Base-by-base conservation (phyloP, 176 grass and related monocot species). In the Cenchrus americanus region DNA sequence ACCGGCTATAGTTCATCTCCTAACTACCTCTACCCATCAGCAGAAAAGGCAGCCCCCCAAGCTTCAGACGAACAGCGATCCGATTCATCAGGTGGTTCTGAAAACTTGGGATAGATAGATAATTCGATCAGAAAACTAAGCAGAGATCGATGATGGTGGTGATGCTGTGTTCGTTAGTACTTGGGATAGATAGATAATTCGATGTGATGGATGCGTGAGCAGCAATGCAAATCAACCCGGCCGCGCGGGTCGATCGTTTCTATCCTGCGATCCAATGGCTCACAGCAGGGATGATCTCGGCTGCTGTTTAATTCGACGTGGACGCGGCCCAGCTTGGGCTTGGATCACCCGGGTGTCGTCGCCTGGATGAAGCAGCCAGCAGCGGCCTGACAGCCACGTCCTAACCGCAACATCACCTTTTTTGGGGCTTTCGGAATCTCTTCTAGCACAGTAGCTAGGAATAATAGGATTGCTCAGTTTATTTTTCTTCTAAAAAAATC, bases 281-380 rank as follows among this genome's bases (percentile, higher is more conserved):
- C 34, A 37, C 34, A 7, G 46, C 34, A 7, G 46, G 21, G 63
- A 79, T 80, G 27, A 30, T 30, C 27, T 30, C 27, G 27, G 55
- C 63, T 68, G 78, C 23, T 68, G 78, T 53, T 18, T 30, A 30
- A 30, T 30, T 58, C 69, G 55, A 73, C n/a, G 70, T 44, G 60
- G 32, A 34, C 59, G 26, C 57, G 30, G 58, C 27, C 27, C 27
- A 11, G 44, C 60, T 76, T 84, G 82, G 82, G 27, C 34, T 79
- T 86, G 84, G 84, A 79, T 80, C 66, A 44, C 72, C 76, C 76
- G n/a, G 76, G 43, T 86, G 66, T 72, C 71, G 46, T 72, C 52
- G 57, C 76, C 72, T 72, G 76, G 46, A 62, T 71, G 46, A 30
- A 30, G 27, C 27, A 30, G 27, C 27, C 73, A 83, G 57, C 83